Conservation (phyloP, 495 filamentous ascomycete species). For the Pseudoneurospora amorphoporcata region DNA sequence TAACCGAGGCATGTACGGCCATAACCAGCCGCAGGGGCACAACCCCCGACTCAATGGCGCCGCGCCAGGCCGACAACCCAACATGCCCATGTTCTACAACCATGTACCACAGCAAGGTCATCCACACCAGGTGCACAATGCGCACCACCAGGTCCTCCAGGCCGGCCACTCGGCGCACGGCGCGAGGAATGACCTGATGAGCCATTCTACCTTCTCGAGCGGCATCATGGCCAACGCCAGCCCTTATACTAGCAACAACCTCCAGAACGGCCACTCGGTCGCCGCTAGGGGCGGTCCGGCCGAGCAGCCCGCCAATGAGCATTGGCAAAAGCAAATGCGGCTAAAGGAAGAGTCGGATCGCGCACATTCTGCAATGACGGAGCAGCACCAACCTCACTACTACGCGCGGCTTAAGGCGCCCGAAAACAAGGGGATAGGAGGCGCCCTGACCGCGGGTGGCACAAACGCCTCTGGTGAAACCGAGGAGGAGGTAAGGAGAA, state of each 20-base stretch:
- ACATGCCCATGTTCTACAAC: slow-evolving; percentile 52
- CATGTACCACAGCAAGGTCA: slow-evolving; percentile 56
- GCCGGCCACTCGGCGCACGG: slow-evolving; percentile 61
- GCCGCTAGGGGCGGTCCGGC: slow-evolving; percentile 31
- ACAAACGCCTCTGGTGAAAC: slow-evolving; percentile 41
- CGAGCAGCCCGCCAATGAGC: slow-evolving; percentile 49
- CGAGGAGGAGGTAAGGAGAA: slow-evolving; percentile 54
- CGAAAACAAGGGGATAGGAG: slow-evolving; percentile 50
- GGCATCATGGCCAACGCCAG: slow-evolving; percentile 63
- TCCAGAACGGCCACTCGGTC: slow-evolving; percentile 63
- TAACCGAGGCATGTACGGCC: slow-evolving; percentile 71
- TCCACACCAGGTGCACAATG: slow-evolving; percentile 64
- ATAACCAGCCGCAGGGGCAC: slow-evolving; percentile 69
- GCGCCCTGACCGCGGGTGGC: slow-evolving; percentile 18
- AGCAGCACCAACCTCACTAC: slow-evolving; percentile 42
- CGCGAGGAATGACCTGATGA: slow-evolving; percentile 41
- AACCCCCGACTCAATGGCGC: slow-evolving; percentile 55
- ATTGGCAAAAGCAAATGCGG: slow-evolving; percentile 82
- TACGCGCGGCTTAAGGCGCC: slow-evolving; percentile 43
- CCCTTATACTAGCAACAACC: slow-evolving; percentile 60
- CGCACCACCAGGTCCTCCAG: slow-evolving; percentile 60
- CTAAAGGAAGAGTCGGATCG: slow-evolving; percentile 60
- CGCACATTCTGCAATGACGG: slow-evolving; percentile 57
- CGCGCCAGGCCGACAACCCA: slow-evolving; percentile 34
- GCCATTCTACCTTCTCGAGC: slow-evolving; percentile 69